These are phyloP conservation scores for Letharia columbiana DNA, from an alignment of 495 filamentous ascomycete species.

Conservation along the genomic window DNA sequence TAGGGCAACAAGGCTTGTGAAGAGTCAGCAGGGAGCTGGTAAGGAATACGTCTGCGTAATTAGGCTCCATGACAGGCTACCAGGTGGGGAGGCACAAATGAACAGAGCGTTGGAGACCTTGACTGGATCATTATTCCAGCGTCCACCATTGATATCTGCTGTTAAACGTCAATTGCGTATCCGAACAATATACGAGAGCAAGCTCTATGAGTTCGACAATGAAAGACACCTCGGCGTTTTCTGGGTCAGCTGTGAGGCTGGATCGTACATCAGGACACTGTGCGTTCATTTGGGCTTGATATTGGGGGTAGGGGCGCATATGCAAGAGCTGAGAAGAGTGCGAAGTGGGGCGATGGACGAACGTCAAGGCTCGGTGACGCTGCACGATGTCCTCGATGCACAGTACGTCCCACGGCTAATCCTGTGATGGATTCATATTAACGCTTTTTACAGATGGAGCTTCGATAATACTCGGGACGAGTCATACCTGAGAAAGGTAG, in stretches of 20 bases:
- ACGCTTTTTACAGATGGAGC: no score
- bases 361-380: constrained; percentile 73
- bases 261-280: constrained; percentile 95
- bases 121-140: constrained; percentile 94
- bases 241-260: constrained; percentile 98
- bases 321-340: constrained; percentile 95
- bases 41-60: constrained; percentile 86
- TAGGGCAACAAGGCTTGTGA: constrained; percentile 91
- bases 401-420: constrained; percentile 59
- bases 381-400: constrained; percentile 93
- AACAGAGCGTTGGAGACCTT: constrained; percentile 84
- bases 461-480: constrained; percentile 83
- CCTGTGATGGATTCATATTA: no score
- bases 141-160: constrained; percentile 91
- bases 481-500: constrained; percentile 75
- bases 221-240: constrained; percentile 96
- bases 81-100: constrained; percentile 84
- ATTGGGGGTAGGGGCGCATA: constrained; percentile 90
- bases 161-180: constrained; percentile 98
- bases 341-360: constrained; percentile 92
- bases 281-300: constrained; percentile 93
- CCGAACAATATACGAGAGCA: constrained; percentile 91
- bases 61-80: constrained; percentile 82
- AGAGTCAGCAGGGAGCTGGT: constrained; percentile 95
- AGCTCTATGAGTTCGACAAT: constrained; percentile 94